These are phyloP conservation scores for Colletotrichum sansevieriae DNA, from an alignment of 2,329 filamentous ascomycete species.

Conservation along the genomic window DNA sequence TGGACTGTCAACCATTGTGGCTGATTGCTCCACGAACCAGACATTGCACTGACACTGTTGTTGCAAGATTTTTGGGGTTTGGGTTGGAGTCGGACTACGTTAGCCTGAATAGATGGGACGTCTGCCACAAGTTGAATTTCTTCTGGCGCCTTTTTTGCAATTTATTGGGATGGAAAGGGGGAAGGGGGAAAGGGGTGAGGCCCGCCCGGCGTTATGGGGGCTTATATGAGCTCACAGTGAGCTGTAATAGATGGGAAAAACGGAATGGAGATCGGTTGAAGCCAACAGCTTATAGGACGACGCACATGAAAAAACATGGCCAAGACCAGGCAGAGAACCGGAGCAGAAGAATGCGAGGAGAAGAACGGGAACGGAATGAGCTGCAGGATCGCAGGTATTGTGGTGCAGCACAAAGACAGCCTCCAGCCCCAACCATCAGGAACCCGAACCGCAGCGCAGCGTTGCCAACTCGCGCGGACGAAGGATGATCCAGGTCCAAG, in stretches of 20 bases:
- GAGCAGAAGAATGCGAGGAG: background rate
- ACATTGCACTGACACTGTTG: slow-evolving; percentile 21
- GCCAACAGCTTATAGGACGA: background rate
- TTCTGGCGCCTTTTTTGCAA: too few species aligned
- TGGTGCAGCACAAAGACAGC: slow-evolving; percentile 17
- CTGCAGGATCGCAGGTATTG: background rate
- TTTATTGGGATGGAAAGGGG: background rate
- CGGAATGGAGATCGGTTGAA: background rate
- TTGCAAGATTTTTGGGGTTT: slow-evolving; percentile 7
- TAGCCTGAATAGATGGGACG: slow-evolving; percentile 18
- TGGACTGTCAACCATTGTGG: slow-evolving; percentile 2
- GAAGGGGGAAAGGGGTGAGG: slow-evolving; percentile 19
- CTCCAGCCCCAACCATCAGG: slow-evolving; percentile 32
- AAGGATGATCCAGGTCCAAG: slow-evolving; percentile 40
- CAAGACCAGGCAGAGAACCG: slow-evolving; percentile 6
- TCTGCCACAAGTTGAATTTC: slow-evolving; percentile 6
- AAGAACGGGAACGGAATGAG: background rate
- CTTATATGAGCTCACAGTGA: slow-evolving; percentile 8
- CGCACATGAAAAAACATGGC: slow-evolving; percentile 1
- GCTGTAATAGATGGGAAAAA: slow-evolving; percentile 4
- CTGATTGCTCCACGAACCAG: slow-evolving; percentile 9
- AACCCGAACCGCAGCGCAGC: slow-evolving; percentile 26
- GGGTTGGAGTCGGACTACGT: slow-evolving; percentile 6
- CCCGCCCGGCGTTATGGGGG: slow-evolving; percentile 5
- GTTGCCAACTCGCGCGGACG: slow-evolving; percentile 21